These are phyloP conservation scores for Pyrenophora teres DNA, from an alignment of 2,329 filamentous ascomycete species.

Conservation along the genomic window DNA sequence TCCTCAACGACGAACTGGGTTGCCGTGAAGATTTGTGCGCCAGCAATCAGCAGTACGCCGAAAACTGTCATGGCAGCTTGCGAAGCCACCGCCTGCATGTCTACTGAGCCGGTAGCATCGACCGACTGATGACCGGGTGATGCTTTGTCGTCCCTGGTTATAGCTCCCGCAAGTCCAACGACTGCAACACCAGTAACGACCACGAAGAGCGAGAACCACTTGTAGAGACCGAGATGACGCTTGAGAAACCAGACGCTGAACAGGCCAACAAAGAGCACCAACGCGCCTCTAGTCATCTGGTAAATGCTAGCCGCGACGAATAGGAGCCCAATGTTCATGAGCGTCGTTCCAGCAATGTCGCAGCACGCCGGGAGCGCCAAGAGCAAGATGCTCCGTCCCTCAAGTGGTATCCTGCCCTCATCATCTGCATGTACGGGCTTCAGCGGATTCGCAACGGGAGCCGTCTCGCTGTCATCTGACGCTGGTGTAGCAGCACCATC, in stretches of 20 bases:
- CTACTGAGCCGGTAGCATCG: constrained; percentile 34
- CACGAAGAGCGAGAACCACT: constrained; percentile 86
- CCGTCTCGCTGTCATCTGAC: constrained; percentile 53
- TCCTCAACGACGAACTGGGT: constrained; percentile 96
- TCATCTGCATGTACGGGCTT: constrained; percentile 52
- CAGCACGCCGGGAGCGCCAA: constrained; percentile 87
- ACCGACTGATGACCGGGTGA: constrained; percentile 35
- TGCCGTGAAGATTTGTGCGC: constrained; percentile 94
- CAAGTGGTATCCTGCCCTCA: constrained; percentile 64
- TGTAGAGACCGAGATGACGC: constrained; percentile 79
- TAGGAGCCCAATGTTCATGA: constrained; percentile 95
- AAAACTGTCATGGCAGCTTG: constrained; percentile 72
- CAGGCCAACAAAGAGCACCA: constrained; percentile 93
- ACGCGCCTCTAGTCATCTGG: constrained; percentile 94
- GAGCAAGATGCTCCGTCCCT: constrained; percentile 72
- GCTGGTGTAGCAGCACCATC: constrained; percentile 38
- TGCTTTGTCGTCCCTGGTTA: constrained; percentile 71
- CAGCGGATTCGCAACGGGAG: constrained; percentile 59
- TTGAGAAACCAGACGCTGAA: constrained; percentile 92
- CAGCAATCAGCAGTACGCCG: constrained; percentile 87
- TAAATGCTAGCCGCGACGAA: constrained; percentile 97
- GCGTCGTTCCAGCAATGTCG: constrained; percentile 91
- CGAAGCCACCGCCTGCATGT: constrained; percentile 50
- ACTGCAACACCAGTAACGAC: constrained; percentile 87
- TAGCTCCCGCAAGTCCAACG: constrained; percentile 85